Conservation (phyloP, 768 basidiomycete species). For the Boletus rubropictus region DNA sequence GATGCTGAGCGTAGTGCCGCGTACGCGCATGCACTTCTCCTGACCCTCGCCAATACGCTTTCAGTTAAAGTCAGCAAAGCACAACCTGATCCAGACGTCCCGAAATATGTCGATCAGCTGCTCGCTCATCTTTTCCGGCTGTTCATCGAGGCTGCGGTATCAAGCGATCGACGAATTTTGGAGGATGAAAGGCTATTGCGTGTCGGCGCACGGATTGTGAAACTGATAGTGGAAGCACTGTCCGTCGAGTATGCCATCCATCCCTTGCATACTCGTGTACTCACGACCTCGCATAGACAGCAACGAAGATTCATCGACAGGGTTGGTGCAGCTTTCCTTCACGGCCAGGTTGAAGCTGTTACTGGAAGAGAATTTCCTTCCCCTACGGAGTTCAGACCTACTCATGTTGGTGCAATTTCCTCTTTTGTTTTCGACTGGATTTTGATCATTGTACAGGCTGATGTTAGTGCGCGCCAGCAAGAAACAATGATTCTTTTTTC, state of each 20-base stretch:
- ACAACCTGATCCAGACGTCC: conserved; percentile 61
- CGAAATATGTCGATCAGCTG: conserved; percentile 74
- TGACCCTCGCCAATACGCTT: conserved; percentile 61
- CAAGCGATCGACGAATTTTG: conserved; percentile 22
- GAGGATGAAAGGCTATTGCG: conserved; percentile 34
- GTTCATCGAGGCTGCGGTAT: conserved; percentile 40
- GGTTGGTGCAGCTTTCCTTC: conserved; percentile 37
- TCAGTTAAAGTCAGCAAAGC: conserved; percentile 39
- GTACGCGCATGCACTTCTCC: conserved; percentile 80
- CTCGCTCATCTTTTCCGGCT: conserved; percentile 68
- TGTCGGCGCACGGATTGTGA: conserved; percentile 60
- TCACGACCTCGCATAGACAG: conserved; percentile 33
- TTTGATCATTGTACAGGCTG: conserved; percentile 9
- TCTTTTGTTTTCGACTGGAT: background rate
- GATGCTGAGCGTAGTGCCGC: conserved; percentile 65
- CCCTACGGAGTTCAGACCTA: conserved; percentile 40
- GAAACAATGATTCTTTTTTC: conserved; percentile 65
- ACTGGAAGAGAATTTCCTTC: conserved; percentile 49
- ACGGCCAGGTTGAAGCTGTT: conserved; percentile 43
- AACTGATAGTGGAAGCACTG: conserved; percentile 59
- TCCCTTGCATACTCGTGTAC: background rate
- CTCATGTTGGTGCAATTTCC: conserved; percentile 38
- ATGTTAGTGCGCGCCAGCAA: conserved; percentile 38
- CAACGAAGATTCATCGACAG: conserved; percentile 53
- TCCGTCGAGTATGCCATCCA: conserved; percentile 52